Evolutionary conservation across 2,329 filamentous ascomycete genomes (phyloP), one percentile per base, ranked within the genome.

Genomic region (Sporothrix phasma): DNA sequence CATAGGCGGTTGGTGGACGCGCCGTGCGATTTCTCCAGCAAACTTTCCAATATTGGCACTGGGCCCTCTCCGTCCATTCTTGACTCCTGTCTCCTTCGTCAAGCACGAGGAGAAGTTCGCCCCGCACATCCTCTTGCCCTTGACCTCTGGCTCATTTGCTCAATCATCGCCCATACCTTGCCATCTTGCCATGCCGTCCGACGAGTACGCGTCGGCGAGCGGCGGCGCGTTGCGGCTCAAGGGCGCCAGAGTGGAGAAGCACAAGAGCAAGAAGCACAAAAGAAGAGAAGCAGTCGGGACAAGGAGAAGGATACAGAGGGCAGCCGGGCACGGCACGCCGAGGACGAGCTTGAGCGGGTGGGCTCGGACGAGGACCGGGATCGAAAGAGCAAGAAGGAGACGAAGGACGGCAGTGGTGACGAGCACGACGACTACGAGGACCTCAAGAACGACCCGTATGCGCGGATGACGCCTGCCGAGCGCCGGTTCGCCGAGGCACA

Each of bases 221-320:
- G 81, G 87, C 71, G 91, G 91, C 70, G 88, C 88, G 66, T 83
- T 97, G 39, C 93, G 90, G 73, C 83, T 97, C 66, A 97, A 97
- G 78, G 91, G 92, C 71, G 83, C 79, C 67, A 87, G 86, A 71
- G 78, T 84, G 34, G 74, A 81, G 67, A 86, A 84, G 71, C 78
- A 84, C 68, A 85, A 88, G 71, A 88, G 86, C 73, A 89, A 87
- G 63, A 77, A 77, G 69, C 60, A 63, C 63, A 65, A 63, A 54
- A 65, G 39, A 54, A 43, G n/a, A 39, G 19, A 3, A 56, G 51
- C 31, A 24, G 37, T 13, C 70, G 72, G 61, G 74, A 26, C 24
- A 59, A 59, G 45, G 24, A 31, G 10, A 62, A 13, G 59, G 26
- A n/a, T n/a, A n/a, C n/a, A n/a, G n/a, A 41, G 15, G 37, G 29